Evolutionary conservation across 2,329 filamentous ascomycete genomes (phyloP).

Genomic region (Tolypocladium amazonense): DNA sequence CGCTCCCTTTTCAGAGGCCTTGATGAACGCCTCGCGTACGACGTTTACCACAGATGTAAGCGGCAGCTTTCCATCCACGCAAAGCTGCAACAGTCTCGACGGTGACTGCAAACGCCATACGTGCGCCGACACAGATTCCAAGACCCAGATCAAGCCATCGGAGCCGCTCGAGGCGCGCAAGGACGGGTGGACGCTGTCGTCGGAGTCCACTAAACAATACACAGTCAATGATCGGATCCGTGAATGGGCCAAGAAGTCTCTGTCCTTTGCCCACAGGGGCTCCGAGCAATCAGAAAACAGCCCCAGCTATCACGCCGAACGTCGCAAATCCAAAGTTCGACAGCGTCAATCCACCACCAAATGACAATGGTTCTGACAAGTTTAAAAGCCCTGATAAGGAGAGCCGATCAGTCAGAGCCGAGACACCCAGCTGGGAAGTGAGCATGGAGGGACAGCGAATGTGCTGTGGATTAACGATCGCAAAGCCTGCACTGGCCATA

Average conservation of each 20-base stretch:
- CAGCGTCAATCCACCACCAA: neutral
- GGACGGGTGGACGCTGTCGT: slow-evolving; percentile 14
- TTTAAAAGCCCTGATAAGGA: slow-evolving; percentile 2
- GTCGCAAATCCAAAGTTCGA: slow-evolving; percentile 1
- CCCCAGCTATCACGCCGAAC: slow-evolving; percentile 5
- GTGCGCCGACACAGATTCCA: neutral
- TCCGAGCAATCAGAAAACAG: slow-evolving; percentile 12
- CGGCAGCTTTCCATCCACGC: slow-evolving; percentile 12
- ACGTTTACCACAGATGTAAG: slow-evolving; percentile 15
- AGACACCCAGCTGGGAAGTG: slow-evolving; percentile 7
- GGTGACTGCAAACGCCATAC: slow-evolving; percentile 8
- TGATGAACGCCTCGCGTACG: slow-evolving; percentile 19
- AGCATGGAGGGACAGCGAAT: neutral
- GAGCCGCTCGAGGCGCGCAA: slow-evolving; percentile 5
- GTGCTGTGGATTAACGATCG: neutral
- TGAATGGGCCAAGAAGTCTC: slow-evolving; percentile 23
- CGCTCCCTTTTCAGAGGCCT: slow-evolving; percentile 24
- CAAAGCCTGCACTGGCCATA: neutral
- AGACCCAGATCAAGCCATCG: neutral
- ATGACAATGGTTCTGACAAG: neutral
- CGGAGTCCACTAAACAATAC: slow-evolving; percentile 15
- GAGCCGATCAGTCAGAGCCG: slow-evolving; percentile 6
- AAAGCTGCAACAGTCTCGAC: slow-evolving; percentile 15
- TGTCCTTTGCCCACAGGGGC: slow-evolving; percentile 14
- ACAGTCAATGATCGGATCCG: slow-evolving; percentile 21